These are phyloP conservation scores for Cicer cuneatum DNA, from an alignment of 306 rosid species.

Conservation along the genomic window DNA sequence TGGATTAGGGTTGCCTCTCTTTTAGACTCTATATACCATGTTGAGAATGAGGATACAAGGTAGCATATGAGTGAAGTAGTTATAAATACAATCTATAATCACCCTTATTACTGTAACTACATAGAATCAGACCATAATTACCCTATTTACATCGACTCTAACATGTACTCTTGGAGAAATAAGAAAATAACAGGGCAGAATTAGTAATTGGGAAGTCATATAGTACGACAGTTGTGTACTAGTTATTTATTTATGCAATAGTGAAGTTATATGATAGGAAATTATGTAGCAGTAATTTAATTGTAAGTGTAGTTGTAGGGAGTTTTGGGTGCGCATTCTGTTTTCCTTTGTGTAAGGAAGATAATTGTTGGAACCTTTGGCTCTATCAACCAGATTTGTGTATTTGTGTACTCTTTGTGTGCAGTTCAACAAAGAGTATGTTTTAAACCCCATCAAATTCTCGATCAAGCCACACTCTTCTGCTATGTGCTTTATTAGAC, in stretches of 20 bases:
- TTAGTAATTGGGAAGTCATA: neutral
- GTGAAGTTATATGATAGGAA: neutral
- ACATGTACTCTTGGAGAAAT: neutral
- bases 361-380: neutral
- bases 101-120: neutral
- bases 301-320: neutral
- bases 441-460: constrained; percentile 16
- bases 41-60: no score
- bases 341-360: neutral
- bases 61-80: no score
- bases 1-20: no score
- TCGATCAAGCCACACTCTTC: neutral
- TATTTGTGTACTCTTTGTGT: neutral
- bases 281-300: neutral
- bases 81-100: neutral
- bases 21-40: no score
- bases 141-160: neutral
- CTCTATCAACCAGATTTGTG: no score
- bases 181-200: neutral
- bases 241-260: neutral
- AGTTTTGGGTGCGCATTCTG: neutral
- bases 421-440: neutral
- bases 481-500: constrained; percentile 10
- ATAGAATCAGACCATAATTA: neutral
- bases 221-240: neutral